These are phyloP conservation scores for Allium sativum DNA, from an alignment of 106 monocot species.

Conservation along the genomic window DNA sequence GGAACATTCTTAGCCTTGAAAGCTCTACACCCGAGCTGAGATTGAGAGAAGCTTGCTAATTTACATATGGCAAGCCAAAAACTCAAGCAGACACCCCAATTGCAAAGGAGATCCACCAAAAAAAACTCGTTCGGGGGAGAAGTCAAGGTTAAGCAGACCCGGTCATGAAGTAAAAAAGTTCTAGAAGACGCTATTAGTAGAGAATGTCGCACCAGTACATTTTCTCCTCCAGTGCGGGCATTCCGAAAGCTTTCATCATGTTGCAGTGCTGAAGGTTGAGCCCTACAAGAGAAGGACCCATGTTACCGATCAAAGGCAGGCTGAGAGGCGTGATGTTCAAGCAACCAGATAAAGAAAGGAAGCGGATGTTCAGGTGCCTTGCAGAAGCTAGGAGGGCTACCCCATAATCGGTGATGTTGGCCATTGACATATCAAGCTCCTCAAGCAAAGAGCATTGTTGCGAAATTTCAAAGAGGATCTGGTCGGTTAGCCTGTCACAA, in stretches of 20 bases:
- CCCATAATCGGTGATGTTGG: conserved; percentile 56
- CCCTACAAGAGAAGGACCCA: conserved; percentile 33
- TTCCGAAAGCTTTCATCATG: conserved; percentile 26
- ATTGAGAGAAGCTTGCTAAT: conserved; percentile 14
- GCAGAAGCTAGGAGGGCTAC: conserved; percentile 56
- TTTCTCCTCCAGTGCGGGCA: conserved; percentile 50
- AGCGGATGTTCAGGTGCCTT: conserved; percentile 33
- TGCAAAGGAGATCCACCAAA: too few relatives aligned
- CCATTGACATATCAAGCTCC: conserved; percentile 68
- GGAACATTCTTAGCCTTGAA: conserved; percentile 16
- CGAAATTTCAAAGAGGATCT: conserved; percentile 41
- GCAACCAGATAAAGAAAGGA: conserved; percentile 70
- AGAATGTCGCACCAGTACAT: conserved; percentile 79
- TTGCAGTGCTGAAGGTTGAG: conserved; percentile 73
- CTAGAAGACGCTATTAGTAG: conserved; percentile 9
- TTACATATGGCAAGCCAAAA: conserved; percentile 6
- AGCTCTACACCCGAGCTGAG: conserved; percentile 17
- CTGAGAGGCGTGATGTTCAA: conserved; percentile 37
- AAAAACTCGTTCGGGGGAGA: too few relatives aligned
- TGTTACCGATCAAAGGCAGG: conserved; percentile 42
- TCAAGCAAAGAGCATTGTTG: conserved; percentile 44
- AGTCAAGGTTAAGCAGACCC: too few relatives aligned
- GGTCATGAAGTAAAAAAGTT: too few relatives aligned
- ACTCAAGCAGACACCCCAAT: conserved; percentile 10
- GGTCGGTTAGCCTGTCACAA: conserved; percentile 65